phyloP scores from a whole-genome alignment of 768 basidiomycete species.

The Hirschioporus abietinus region DNA sequence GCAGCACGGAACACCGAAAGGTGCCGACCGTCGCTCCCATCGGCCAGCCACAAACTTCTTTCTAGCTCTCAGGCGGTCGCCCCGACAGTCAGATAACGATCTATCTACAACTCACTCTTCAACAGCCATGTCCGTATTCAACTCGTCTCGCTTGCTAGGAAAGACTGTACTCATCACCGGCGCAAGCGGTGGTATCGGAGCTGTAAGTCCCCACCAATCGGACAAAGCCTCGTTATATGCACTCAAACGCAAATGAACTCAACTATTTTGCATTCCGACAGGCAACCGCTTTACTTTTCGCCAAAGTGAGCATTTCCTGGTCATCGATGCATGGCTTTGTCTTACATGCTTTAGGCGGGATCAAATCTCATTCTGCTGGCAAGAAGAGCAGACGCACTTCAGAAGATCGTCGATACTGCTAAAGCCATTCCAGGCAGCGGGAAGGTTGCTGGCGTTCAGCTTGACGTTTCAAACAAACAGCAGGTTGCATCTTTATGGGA shows the following conservation, averaged over 20 bases:
- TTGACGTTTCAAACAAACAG: constrained; percentile 76
- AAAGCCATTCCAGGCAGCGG: constrained; percentile 63
- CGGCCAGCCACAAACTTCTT: background rate
- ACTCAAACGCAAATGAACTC: constrained; percentile 3
- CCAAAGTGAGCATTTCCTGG: constrained; percentile 47
- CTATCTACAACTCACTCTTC: constrained; percentile 11
- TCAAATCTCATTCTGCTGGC: constrained; percentile 85
- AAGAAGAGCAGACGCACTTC: constrained; percentile 67
- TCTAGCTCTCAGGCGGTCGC: background rate
- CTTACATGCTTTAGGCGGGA: constrained; percentile 50
- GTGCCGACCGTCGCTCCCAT: background rate
- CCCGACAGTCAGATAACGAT: background rate
- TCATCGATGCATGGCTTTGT: background rate
- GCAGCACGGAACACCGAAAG: background rate
- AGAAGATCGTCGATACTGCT: constrained; percentile 65
- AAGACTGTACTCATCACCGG: constrained; percentile 89
- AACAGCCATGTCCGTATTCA: constrained; percentile 69
- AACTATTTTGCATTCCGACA: constrained; percentile 24
- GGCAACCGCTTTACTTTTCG: constrained; percentile 87
- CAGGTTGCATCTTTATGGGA: constrained; percentile 68
- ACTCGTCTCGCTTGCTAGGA: constrained; percentile 69
- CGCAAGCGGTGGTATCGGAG: constrained; percentile 86
- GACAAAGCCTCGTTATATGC: background rate
- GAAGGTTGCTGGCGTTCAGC: constrained; percentile 60
- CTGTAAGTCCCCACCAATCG: constrained; percentile 42